phyloP scores from a whole-genome alignment of 2,329 filamentous ascomycete species.

The Cladophialophora immunda region DNA sequence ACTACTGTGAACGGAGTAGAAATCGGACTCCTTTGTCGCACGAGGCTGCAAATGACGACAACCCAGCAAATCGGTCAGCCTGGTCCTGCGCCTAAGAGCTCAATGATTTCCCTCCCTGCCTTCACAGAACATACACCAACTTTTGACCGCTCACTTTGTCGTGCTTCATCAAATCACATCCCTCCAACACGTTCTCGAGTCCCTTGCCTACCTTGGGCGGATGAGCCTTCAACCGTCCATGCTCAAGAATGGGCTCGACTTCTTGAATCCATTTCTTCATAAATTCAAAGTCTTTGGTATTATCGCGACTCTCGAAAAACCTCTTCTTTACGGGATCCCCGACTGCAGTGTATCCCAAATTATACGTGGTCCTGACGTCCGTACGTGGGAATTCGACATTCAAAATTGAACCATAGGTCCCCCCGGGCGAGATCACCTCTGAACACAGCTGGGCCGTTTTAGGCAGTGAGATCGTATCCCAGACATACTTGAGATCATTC shows the following conservation, averaged over 20 bases:
- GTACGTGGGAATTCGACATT: conserved; percentile 41
- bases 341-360: conserved; percentile 46
- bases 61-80: neutral
- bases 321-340: conserved; percentile 45
- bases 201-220: conserved; percentile 54
- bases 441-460: conserved; percentile 45
- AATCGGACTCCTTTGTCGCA: neutral
- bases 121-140: conserved; percentile 55
- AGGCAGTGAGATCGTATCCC: conserved; percentile 49
- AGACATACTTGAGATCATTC: conserved; percentile 49
- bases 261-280: conserved; percentile 52
- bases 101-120: neutral
- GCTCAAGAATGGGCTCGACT: conserved; percentile 50
- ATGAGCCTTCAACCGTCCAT: conserved; percentile 56
- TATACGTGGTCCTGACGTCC: conserved; percentile 45
- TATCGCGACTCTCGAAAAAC: conserved; percentile 12
- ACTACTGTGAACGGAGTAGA: neutral
- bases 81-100: neutral
- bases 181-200: conserved; percentile 55
- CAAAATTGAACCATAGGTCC: conserved; percentile 46
- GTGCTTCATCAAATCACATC: conserved; percentile 54
- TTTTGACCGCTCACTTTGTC: conserved; percentile 59
- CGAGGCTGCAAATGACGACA: neutral
- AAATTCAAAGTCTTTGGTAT: conserved; percentile 53
- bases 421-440: conserved; percentile 46